Conservation (phyloP, 805 yeast genomes). For the Cyberlindnera nakhonratchasimensis region DNA sequence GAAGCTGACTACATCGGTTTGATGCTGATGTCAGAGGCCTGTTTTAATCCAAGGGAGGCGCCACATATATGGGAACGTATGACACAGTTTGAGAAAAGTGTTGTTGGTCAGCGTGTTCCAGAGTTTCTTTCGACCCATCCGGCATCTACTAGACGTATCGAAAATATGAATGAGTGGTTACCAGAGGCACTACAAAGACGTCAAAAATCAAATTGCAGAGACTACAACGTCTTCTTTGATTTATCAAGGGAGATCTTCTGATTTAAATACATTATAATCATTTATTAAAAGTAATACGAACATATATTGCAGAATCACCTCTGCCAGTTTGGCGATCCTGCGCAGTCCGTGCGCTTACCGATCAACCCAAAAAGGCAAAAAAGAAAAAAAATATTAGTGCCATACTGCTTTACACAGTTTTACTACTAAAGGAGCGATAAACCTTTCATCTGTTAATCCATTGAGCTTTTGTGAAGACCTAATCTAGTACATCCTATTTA, state of each 20-base stretch:
- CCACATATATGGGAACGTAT: constrained; percentile 80
- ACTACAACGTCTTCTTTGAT: constrained; percentile 14
- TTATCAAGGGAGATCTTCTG: constrained; percentile 10
- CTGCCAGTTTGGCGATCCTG: no score
- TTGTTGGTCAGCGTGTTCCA: constrained; percentile 32
- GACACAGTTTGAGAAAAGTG: constrained; percentile 47
- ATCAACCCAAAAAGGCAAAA: not conserved
- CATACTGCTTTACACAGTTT: no score
- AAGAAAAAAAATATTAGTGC: not conserved
- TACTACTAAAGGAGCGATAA: no score
- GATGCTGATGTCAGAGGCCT: constrained; percentile 86
- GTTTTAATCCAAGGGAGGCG: constrained; percentile 77
- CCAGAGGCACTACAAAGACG: constrained; percentile 40
- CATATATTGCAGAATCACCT: no score
- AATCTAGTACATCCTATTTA: no score
- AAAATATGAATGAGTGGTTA: constrained; percentile 65
- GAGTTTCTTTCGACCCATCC: constrained; percentile 91
- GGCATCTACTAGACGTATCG: constrained; percentile 66
- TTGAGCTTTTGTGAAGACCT: no score
- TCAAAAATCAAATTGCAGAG: constrained; percentile 15
- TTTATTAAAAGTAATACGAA: no score
- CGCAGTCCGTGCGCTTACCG: not conserved
- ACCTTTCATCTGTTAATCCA: no score
- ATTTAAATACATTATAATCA: no score
- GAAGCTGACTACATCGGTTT: constrained; percentile 96